These are phyloP conservation scores for Geotrichum macrosporum DNA, from an alignment of 1,139 yeast genomes.

Conservation along the genomic window DNA sequence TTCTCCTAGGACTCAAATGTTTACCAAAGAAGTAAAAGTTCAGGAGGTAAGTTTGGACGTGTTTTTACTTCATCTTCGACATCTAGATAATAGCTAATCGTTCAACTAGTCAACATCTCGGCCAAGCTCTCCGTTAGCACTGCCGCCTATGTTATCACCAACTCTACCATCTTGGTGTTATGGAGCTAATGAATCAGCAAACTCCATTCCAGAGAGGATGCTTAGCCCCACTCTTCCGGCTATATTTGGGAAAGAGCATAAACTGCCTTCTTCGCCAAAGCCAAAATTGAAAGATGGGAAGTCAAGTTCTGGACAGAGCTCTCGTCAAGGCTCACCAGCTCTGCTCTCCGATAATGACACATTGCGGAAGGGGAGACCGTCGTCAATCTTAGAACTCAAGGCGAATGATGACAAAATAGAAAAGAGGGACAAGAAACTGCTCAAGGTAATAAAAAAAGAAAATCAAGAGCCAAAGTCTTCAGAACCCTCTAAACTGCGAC, in stretches of 20 bases:
- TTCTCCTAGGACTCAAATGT: constrained; percentile 5
- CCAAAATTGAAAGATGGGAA: constrained; percentile 11
- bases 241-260: constrained; percentile 24
- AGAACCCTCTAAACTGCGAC: not conserved
- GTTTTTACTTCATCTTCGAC: not conserved
- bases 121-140: constrained; percentile 27
- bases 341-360: constrained; percentile 2
- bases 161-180: constrained; percentile 36
- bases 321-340: constrained; percentile 10
- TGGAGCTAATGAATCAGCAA: constrained; percentile 18
- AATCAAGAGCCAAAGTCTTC: not conserved
- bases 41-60: constrained; percentile 7
- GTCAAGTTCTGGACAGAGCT: constrained; percentile 4
- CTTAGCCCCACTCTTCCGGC: constrained; percentile 37
- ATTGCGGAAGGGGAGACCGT: constrained; percentile 3
- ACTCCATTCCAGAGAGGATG: constrained; percentile 30
- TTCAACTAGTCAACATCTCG: not conserved
- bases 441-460: constrained; percentile 1
- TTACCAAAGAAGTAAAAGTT: constrained; percentile 8
- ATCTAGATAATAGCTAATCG: not conserved
- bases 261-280: constrained; percentile 6
- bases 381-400: not conserved
- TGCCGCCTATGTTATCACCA: constrained; percentile 40
- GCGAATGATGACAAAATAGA: constrained; percentile 9
- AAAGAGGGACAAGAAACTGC: constrained; percentile 11